Conservation (phyloP, 257 asterid genomes). For the Solanum rostratum region DNA sequence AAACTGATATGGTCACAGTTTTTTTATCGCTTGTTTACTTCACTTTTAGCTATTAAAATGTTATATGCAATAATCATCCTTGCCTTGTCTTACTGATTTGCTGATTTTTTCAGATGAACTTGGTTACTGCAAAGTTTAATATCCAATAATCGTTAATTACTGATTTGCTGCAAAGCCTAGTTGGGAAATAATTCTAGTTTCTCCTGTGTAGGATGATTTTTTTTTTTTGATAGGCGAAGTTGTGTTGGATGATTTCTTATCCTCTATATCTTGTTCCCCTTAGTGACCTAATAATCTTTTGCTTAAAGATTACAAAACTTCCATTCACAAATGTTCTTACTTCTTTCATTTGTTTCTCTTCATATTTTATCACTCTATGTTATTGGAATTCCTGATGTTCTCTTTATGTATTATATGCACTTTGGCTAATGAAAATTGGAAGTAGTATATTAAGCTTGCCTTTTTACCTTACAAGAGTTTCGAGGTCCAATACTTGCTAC, state of each 20-base stretch:
- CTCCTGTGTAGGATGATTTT: neutral
- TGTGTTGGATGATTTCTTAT: neutral
- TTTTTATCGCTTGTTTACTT: neutral
- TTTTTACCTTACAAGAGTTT: neutral
- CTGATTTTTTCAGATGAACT: neutral
- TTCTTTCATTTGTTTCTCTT: neutral
- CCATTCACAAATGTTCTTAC: neutral
- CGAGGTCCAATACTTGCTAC: neutral
- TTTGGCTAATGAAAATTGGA: neutral
- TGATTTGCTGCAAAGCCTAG: neutral
- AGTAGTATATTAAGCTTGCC: neutral
- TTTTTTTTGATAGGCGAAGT: neutral
- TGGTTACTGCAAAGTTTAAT: neutral
- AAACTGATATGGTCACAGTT: neutral
- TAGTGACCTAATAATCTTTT: neutral
- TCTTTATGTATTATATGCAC: neutral
- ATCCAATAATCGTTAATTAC: neutral
- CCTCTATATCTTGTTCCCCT: neutral
- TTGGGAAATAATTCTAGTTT: neutral
- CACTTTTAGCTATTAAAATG: neutral
- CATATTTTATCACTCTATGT: neutral
- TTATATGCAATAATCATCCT: neutral
- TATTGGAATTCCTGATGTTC: neutral
- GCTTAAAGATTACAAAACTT: neutral
- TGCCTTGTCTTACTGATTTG: neutral